Base-by-base conservation (phyloP, 768 basidiomycete species). In the Gyrodon lividus region DNA sequence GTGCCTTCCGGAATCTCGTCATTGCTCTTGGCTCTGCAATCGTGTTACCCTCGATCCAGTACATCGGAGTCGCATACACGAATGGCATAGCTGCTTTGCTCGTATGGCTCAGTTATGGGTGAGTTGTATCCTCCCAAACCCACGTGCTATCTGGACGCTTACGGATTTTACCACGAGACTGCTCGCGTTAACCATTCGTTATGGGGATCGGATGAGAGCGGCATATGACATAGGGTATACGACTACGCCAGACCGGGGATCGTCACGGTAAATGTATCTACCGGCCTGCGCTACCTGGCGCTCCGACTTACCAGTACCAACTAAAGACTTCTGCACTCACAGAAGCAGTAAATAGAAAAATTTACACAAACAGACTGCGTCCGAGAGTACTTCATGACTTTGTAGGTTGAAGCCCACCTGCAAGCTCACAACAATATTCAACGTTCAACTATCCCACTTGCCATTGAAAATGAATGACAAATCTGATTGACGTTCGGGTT, bases 31-130 rank as follows among this genome's bases (percentile, higher is more conserved):
- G 70, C 0, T 74, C 78, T 19, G 71, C 79, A 10, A 69, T 61
- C 0, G 74, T 82, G 23, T 63, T 86, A 9, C 84, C 83, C 0
- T 68, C 76, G 49, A 75, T 85, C 44, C 70, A 82, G 17, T 59
- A 46, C 0, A 64, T 77, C 22, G 82, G 83, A 0, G 74, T 83
- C 6, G 62, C 74, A 1, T 50, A 54, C 5, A 79, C 82, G 2
- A 72, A 83, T 59, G 62, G 70, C 1, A 51, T 76, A 5, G 63
- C 74, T 2, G 78, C 82, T 1, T 23, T 70, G 5, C 39, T 80
- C 20, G 73, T 71, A 0, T 80, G 75, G 77, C 26, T 72, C 6
- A 80, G 77, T 2, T 80, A 75, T 58, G 61, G 68, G 82, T 83
- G 57, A 59, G 82, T 64, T 31, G 31, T 31, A 14, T 31, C 13